These are phyloP conservation scores for Candida frijolesensis DNA, from an alignment of 1,139 yeast genomes.

Conservation along the genomic window DNA sequence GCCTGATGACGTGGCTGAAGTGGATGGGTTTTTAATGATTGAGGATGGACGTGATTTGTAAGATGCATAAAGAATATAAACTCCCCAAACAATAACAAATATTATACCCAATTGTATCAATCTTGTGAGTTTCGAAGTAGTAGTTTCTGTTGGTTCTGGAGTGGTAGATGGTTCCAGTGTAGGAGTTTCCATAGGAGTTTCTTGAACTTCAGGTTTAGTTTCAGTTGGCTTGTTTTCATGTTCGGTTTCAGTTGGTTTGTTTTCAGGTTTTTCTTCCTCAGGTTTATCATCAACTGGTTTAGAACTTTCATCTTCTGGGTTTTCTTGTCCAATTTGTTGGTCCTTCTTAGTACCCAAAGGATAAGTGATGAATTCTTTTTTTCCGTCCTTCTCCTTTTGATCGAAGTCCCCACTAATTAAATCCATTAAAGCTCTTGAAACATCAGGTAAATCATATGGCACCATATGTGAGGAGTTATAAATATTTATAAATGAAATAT, in stretches of 20 bases:
- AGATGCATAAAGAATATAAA: conserved; percentile 39
- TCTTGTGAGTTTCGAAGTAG: conserved; percentile 36
- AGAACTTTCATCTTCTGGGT: conserved; percentile 8
- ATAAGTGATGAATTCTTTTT: conserved; percentile 27
- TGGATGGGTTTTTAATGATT: conserved; percentile 34
- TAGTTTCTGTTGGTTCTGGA: conserved; percentile 14
- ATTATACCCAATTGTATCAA: conserved; percentile 46
- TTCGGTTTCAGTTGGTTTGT: not conserved
- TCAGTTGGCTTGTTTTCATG: not conserved
- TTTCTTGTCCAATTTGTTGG: conserved; percentile 12
- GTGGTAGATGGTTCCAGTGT: conserved; percentile 6
- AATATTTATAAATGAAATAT: conserved; percentile 75
- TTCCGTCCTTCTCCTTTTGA: conserved; percentile 18
- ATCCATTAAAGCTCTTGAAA: conserved; percentile 71
- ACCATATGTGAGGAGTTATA: conserved; percentile 92
- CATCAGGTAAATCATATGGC: conserved; percentile 77
- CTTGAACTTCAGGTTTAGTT: not conserved
- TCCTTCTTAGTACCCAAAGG: conserved; percentile 30
- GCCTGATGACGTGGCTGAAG: conserved; percentile 24
- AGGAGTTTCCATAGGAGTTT: conserved; percentile 2
- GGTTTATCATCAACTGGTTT: not conserved
- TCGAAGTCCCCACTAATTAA: conserved; percentile 40
- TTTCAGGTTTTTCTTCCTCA: conserved; percentile 3
- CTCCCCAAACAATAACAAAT: conserved; percentile 45
- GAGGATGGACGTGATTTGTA: conserved; percentile 47